Conservation (phyloP, 2,329 filamentous ascomycete genomes). For the Xylariaceae sp. region DNA sequence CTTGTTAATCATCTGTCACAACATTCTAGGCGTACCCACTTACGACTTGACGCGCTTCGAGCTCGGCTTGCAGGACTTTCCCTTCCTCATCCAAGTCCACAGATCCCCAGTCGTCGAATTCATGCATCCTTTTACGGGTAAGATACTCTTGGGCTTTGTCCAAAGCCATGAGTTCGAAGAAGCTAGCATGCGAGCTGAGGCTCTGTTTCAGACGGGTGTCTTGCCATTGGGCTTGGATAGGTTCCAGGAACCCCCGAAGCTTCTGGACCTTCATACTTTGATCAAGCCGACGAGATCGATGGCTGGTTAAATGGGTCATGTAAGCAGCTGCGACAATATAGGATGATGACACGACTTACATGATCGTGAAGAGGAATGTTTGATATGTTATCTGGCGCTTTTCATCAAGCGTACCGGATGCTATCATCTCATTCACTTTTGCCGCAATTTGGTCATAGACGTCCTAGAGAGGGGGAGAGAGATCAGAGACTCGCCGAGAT, state of each 20-base stretch:
- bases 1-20: neutral
- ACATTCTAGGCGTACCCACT: constrained; percentile 13
- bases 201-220: constrained; percentile 63
- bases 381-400: constrained; percentile 81
- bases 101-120: constrained; percentile 77
- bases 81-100: constrained; percentile 76
- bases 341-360: constrained; percentile 44
- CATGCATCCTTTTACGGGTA: constrained; percentile 65
- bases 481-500: no score
- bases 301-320: constrained; percentile 50
- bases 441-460: constrained; percentile 85
- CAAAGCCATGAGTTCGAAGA: constrained; percentile 75
- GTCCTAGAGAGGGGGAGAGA: no score
- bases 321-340: constrained; percentile 1
- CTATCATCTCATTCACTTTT: constrained; percentile 76
- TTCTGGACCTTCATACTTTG: constrained; percentile 65
- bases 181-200: constrained; percentile 70
- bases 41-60: constrained; percentile 71
- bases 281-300: constrained; percentile 75
- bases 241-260: constrained; percentile 73
- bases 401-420: constrained; percentile 70
- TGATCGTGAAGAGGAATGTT: constrained; percentile 90
- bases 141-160: constrained; percentile 80
- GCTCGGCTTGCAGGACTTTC: constrained; percentile 69
- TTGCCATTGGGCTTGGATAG: constrained; percentile 77